Percentiles rank a stretch among this genome's conserved stretches.
These are phyloP conservation scores for Flaveria brownii DNA, from an alignment of 129 eudicot genomes.

Conservation along the genomic window DNA sequence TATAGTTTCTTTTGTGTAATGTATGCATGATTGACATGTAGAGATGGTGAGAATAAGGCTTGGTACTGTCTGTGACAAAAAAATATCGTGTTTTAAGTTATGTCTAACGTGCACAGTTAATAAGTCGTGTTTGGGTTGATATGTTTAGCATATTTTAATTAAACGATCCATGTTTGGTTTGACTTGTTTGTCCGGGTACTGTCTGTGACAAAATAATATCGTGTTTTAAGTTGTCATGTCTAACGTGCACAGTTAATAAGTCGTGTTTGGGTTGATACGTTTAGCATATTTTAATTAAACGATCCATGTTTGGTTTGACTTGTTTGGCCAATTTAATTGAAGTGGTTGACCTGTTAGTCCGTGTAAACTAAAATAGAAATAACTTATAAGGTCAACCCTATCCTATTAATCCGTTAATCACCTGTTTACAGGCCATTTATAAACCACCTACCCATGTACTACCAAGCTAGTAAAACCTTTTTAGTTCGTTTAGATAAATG, in stretches of 20 bases:
- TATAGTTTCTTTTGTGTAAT: conserved; percentile 14
- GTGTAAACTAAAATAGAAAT: too few species aligned
- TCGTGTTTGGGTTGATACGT: too few species aligned
- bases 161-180: too few species aligned
- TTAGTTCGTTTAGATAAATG: neutral
- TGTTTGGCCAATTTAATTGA: too few species aligned
- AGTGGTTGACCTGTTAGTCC: too few species aligned
- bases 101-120: neutral
- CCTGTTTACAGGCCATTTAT: neutral
- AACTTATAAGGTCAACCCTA: too few species aligned
- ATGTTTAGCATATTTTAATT: neutral
- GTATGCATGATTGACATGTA: neutral
- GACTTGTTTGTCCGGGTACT: neutral
- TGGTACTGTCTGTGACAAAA: neutral
- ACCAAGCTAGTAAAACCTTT: too few species aligned
- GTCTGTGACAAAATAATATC: neutral
- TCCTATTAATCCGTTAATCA: neutral
- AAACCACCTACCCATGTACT: neutral
- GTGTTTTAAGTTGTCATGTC: neutral
- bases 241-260: neutral
- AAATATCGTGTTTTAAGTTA: neutral
- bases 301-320: too few species aligned
- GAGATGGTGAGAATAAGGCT: neutral
- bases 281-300: neutral
- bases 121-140: neutral